Conservation (phyloP, 2,329 filamentous ascomycete genomes). For the Venturia nashicola region DNA sequence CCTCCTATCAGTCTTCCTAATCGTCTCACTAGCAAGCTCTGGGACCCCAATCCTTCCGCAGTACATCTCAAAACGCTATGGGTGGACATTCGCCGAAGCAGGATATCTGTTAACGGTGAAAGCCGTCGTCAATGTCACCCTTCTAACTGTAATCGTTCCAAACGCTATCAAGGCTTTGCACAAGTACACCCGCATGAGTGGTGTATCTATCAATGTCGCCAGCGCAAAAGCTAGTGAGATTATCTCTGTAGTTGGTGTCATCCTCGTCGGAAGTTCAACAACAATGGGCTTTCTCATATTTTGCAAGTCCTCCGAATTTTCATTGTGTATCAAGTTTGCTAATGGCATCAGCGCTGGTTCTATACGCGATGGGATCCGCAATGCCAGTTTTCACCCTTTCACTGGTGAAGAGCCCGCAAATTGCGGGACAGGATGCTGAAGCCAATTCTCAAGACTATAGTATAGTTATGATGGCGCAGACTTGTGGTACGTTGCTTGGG, state of each 20-base stretch:
- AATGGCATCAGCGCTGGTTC: conserved; percentile 18
- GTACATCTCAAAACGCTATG: conserved; percentile 27
- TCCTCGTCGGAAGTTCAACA: conserved; percentile 21
- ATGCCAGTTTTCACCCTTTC: conserved; percentile 27
- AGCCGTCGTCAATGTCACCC: conserved; percentile 22
- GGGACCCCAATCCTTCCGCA: conserved; percentile 26
- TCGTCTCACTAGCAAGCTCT: conserved; percentile 25
- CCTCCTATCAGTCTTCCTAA: conserved; percentile 21
- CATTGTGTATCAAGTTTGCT: conserved; percentile 7
- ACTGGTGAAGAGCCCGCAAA: conserved; percentile 20
- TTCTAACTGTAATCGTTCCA: conserved; percentile 22
- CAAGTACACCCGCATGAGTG: neutral
- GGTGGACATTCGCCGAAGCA: conserved; percentile 24
- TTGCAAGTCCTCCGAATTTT: conserved; percentile 1
- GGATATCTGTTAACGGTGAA: conserved; percentile 27
- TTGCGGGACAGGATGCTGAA: conserved; percentile 16
- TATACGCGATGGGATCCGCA: conserved; percentile 26
- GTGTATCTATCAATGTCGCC: conserved; percentile 15
- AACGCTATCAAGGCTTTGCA: neutral
- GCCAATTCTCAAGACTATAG: conserved; percentile 21
- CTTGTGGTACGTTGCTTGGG: conserved; percentile 22
- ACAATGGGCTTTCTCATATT: conserved; percentile 14
- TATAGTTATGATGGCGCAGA: conserved; percentile 26
- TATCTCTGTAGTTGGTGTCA: conserved; percentile 22
- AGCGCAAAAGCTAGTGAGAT: conserved; percentile 21